Evolutionary conservation across 352 stramenopile species (phyloP), one percentile per base, ranked within the genome.

Genomic region (Phytophthora foliorum): DNA sequence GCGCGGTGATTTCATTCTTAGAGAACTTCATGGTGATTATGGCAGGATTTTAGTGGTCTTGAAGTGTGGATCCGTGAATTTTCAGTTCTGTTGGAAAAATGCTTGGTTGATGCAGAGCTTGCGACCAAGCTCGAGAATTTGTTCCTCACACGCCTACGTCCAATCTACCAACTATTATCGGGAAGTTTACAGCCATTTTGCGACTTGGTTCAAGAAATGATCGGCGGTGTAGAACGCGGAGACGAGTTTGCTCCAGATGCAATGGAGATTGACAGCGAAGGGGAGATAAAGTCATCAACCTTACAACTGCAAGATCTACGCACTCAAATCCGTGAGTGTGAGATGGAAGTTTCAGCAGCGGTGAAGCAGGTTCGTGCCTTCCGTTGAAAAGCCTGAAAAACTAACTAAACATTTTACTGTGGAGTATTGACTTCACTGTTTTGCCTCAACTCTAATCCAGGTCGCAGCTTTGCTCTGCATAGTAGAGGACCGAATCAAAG

Each of bases 401-500:
- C 34, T 41, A 13, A 2, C 11, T 41, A n/a, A 2, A 19, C n/a
- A n/a, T n/a, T 41, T 5, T 42, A 19, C 4, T 32, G 38, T 49
- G 14, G 29, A 41, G 7, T 45, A 56, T 38, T 22, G 9, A 7
- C 6, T 24, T 31, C 16, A 21, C 17, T 17, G 34, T 17, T 41
- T n/a, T 6, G 5, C 14, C 34, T 22, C 38, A 22, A 39, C 9
- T 17, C 3, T 6, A 6, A 10, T 38, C 24, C 48, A 89, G 81
- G 34, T 58, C 7, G 74, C 76, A 6, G 55, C 17, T 6, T 19
- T 63, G 2, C 51, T 89, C 17, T 61, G 66, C 21, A 67, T 89
- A 14, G 44, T 60, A 4, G 52, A 59, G 16, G 64, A 74, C 14
- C 57, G 72, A 4, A 70, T 89, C 14, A 84, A 80, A 44, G 56